A percentile compares a stretch with the other conserved stretches of the same genome.
These are phyloP conservation scores for Taphrina pruni DNA, from an alignment of 1,139 yeast species.

Conservation along the genomic window DNA sequence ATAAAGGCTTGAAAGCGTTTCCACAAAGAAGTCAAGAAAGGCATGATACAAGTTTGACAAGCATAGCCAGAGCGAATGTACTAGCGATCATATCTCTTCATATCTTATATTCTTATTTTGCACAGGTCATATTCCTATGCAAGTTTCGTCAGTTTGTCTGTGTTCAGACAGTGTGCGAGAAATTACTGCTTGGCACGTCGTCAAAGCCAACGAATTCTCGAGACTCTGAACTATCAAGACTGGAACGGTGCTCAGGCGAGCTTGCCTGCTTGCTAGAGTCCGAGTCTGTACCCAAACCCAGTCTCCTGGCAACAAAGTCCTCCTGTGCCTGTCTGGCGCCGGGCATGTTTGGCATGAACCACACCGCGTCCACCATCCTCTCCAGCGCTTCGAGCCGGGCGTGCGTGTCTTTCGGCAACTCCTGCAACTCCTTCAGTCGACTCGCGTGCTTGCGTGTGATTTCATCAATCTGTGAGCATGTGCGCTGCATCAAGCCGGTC, in stretches of 20 bases:
- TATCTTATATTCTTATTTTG: too few species aligned
- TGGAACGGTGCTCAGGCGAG: neutral
- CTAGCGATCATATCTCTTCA: slow-evolving; percentile 10
- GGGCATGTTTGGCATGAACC: slow-evolving; percentile 27
- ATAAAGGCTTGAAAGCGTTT: slow-evolving; percentile 12
- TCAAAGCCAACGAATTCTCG: slow-evolving; percentile 1
- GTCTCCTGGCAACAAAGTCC: slow-evolving; percentile 15
- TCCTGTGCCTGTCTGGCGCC: slow-evolving; percentile 22
- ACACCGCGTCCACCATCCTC: slow-evolving; percentile 24
- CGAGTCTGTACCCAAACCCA: neutral
- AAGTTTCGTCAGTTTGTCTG: too few species aligned
- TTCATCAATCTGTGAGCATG: slow-evolving; percentile 19
- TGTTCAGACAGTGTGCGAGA: neutral
- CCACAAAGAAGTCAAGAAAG: neutral
- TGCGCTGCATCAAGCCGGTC: slow-evolving; percentile 27
- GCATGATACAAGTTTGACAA: neutral
- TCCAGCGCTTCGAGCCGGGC: slow-evolving; percentile 18
- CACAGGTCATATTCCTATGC: too few species aligned
- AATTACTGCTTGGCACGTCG: slow-evolving; percentile 2
- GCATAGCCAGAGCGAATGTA: slow-evolving; percentile 23
- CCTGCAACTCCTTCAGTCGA: slow-evolving; percentile 5
- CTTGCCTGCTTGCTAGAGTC: neutral
- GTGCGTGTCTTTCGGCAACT: neutral
- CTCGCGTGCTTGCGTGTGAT: slow-evolving; percentile 2
- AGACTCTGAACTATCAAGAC: slow-evolving; percentile 13